phyloP scores from a whole-genome alignment of 305 asterid species.

The Striga hermonthica region DNA sequence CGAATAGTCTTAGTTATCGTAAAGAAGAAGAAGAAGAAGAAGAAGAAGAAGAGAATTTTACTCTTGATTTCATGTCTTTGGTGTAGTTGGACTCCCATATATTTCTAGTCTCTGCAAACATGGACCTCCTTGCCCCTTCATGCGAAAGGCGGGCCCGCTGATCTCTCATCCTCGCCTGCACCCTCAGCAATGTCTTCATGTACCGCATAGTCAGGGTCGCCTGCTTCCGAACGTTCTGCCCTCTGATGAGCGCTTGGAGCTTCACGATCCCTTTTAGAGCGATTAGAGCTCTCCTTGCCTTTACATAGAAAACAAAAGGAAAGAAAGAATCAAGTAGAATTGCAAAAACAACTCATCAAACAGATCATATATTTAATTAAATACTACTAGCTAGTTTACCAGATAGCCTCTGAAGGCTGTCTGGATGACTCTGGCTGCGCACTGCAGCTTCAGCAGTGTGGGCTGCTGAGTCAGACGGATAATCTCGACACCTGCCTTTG shows the following conservation, averaged over 20 bases:
- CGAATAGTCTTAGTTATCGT: background rate
- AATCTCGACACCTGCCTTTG: slow-evolving; percentile 72
- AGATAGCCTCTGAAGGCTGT: slow-evolving; percentile 79
- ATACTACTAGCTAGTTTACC: slow-evolving; percentile 28
- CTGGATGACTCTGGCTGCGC: slow-evolving; percentile 76
- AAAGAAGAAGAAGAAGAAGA: background rate
- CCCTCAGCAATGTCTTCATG: slow-evolving; percentile 87
- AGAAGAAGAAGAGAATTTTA: slow-evolving; percentile 22
- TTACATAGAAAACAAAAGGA: background rate
- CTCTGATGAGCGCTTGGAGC: slow-evolving; percentile 90
- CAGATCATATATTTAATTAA: too few relatives aligned
- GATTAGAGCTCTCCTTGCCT: slow-evolving; percentile 81
- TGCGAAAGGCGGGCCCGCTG: slow-evolving; percentile 74
- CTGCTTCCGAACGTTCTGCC: slow-evolving; percentile 85
- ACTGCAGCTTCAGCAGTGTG: slow-evolving; percentile 38
- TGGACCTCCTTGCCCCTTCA: slow-evolving; percentile 68
- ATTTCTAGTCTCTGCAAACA: slow-evolving; percentile 63
- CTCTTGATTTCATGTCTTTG: slow-evolving; percentile 59
- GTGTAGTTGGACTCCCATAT: slow-evolving; percentile 64
- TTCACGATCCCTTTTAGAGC: slow-evolving; percentile 88
- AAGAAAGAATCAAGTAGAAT: too few relatives aligned
- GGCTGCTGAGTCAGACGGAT: slow-evolving; percentile 57
- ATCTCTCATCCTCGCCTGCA: slow-evolving; percentile 82
- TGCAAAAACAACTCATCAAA: too few relatives aligned
- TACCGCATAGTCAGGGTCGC: slow-evolving; percentile 82